Evolutionary conservation across 352 stramenopile species (phyloP).

Genomic region (Phytophthora ohioensis): DNA sequence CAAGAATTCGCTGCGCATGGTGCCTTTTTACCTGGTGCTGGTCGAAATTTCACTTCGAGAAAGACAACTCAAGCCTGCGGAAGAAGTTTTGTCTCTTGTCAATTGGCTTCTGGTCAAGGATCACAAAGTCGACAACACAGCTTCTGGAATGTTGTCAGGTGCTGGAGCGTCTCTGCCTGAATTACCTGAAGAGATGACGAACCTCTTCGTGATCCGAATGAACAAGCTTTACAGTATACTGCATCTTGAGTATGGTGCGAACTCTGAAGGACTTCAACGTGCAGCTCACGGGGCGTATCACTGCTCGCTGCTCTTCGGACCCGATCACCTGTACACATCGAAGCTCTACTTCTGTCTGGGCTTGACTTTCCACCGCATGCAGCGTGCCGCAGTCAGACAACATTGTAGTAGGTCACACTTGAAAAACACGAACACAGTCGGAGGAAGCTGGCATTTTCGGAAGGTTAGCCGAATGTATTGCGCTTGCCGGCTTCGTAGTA

Average conservation of each 20-base stretch:
- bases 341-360: constrained; percentile 82
- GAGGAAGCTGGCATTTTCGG: constrained; percentile 18
- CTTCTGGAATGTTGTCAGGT: constrained; percentile 15
- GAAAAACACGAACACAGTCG: constrained; percentile 10
- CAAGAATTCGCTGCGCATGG: constrained; percentile 60
- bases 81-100: constrained; percentile 72
- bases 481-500: constrained; percentile 7
- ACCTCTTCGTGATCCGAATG: constrained; percentile 71
- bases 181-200: constrained; percentile 65
- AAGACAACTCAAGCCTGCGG: constrained; percentile 65
- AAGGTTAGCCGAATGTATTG: constrained; percentile 9
- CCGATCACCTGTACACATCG: constrained; percentile 77
- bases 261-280: constrained; percentile 63
- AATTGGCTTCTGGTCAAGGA: constrained; percentile 83
- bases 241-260: constrained; percentile 60
- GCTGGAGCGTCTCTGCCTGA: constrained; percentile 8
- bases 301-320: constrained; percentile 72
- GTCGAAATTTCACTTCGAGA: constrained; percentile 69
- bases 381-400: constrained; percentile 27
- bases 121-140: constrained; percentile 30
- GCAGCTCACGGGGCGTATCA: constrained; percentile 77
- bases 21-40: constrained; percentile 76
- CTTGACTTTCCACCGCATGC: constrained; percentile 64
- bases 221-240: constrained; percentile 79
- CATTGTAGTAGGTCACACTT: constrained; percentile 9